A percentile compares a stretch with the other conserved stretches of the same genome.
These are phyloP conservation scores for Laburnicola sp. DNA, from an alignment of 2,329 filamentous ascomycete species.

Conservation along the genomic window DNA sequence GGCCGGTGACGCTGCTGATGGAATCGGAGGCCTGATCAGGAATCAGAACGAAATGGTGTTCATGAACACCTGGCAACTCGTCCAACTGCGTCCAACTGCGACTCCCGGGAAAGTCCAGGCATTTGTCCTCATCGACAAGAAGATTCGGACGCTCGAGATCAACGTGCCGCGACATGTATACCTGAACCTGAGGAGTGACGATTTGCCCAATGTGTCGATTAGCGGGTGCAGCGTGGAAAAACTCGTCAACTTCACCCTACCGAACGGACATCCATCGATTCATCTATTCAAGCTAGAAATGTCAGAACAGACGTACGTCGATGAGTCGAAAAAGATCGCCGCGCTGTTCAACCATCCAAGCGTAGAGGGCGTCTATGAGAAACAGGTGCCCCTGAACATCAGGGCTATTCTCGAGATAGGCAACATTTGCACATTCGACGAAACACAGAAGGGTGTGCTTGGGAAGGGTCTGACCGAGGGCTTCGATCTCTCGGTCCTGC, in stretches of 20 bases:
- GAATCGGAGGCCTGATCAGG: slow-evolving; percentile 74
- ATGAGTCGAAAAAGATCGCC: slow-evolving; percentile 79
- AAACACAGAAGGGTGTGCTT: slow-evolving; percentile 84
- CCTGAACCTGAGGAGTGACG: slow-evolving; percentile 84
- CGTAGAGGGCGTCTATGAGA: slow-evolving; percentile 97
- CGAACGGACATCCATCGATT: slow-evolving; percentile 90
- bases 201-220: slow-evolving; percentile 85
- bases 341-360: slow-evolving; percentile 87
- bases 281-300: slow-evolving; percentile 95
- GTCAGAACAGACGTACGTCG: slow-evolving; percentile 82
- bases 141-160: slow-evolving; percentile 84
- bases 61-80: slow-evolving; percentile 90
- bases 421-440: slow-evolving; percentile 90
- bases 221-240: slow-evolving; percentile 87
- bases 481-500: slow-evolving; percentile 80
- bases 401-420: slow-evolving; percentile 87
- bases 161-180: slow-evolving; percentile 88
- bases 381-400: slow-evolving; percentile 82
- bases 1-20: slow-evolving; percentile 61
- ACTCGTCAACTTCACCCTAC: slow-evolving; percentile 87
- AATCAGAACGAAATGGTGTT: slow-evolving; percentile 90
- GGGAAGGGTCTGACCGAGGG: slow-evolving; percentile 91
- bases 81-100: slow-evolving; percentile 82
- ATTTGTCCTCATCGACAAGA: slow-evolving; percentile 90
- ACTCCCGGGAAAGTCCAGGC: slow-evolving; percentile 84